These are phyloP conservation scores for Fusarium verrucosum DNA, from an alignment of 2,329 filamentous ascomycete species.

Conservation along the genomic window DNA sequence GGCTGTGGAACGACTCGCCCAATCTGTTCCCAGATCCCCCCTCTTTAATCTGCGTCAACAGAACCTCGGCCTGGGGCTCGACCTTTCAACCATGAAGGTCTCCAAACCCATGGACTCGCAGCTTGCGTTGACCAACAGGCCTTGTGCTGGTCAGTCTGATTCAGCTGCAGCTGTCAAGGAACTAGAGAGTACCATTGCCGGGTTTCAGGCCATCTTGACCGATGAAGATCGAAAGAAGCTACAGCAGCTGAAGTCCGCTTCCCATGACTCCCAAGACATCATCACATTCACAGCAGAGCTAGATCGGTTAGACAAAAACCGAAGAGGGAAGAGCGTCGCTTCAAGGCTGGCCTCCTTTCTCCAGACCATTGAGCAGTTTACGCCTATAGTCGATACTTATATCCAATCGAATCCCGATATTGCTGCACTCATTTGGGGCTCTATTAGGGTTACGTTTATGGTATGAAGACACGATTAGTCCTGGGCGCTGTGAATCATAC, in stretches of 20 bases:
- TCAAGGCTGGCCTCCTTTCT: constrained; percentile 14
- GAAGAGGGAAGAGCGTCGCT: constrained; percentile 23
- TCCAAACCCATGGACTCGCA: neutral
- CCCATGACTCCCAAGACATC: constrained; percentile 22
- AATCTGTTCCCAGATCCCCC: too few species aligned
- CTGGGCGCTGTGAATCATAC: too few species aligned
- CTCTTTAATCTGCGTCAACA: neutral
- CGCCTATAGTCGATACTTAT: constrained; percentile 14
- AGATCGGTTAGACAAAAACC: constrained; percentile 4
- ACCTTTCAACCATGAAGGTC: neutral
- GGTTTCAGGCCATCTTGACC: constrained; percentile 15
- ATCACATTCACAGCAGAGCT: constrained; percentile 20
- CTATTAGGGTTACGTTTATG: constrained; percentile 17
- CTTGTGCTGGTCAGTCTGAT: rapidly evolving
- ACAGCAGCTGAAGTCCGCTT: neutral
- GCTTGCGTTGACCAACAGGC: neutral
- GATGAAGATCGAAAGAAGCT: constrained; percentile 18
- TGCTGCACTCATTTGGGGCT: constrained; percentile 19
- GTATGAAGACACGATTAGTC: too few species aligned
- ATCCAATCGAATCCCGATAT: constrained; percentile 15
- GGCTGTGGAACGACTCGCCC: neutral
- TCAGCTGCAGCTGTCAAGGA: neutral
- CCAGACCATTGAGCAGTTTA: constrained; percentile 21
- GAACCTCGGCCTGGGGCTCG: rapidly evolving
- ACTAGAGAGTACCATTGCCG: neutral